A percentile compares a stretch with the other conserved stretches of the same genome.
Conservation (phyloP, 805 yeast genomes). For the Blastobotrys chiropterorum region DNA sequence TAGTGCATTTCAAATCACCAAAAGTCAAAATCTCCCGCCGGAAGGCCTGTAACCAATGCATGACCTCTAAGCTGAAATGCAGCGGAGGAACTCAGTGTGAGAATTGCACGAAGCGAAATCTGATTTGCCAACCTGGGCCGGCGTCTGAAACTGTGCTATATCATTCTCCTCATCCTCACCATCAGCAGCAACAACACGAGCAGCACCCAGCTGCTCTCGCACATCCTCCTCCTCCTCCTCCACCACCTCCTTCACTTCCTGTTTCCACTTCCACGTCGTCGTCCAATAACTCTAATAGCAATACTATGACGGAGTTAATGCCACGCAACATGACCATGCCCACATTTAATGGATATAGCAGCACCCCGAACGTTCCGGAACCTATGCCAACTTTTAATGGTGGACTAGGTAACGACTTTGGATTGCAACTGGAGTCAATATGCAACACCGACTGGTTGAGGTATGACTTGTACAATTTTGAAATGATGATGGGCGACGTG, state of each 20-base stretch:
- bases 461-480: background rate
- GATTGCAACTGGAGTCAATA: conserved; percentile 2
- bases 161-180: background rate
- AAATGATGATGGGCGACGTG: background rate
- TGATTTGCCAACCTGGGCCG: conserved; percentile 16
- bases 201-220: background rate
- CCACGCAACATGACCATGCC: background rate
- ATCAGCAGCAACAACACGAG: background rate
- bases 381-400: conserved; percentile 1
- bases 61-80: conserved; percentile 19
- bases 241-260: background rate
- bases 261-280: background rate
- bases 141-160: conserved; percentile 1
- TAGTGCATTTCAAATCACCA: conserved; percentile 11
- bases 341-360: background rate
- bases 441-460: conserved; percentile 9
- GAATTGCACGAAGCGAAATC: conserved; percentile 16
- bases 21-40: conserved; percentile 7
- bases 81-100: conserved; percentile 22
- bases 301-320: background rate
- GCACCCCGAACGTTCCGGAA: background rate
- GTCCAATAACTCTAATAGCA: background rate
- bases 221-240: background rate
- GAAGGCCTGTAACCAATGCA: conserved; percentile 11
- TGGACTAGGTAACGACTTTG: conserved; percentile 2